Evolutionary conservation across 805 yeast species (phyloP), one percentile per base, ranked within the genome.

Genomic region (Myxozyma kluyveri): DNA sequence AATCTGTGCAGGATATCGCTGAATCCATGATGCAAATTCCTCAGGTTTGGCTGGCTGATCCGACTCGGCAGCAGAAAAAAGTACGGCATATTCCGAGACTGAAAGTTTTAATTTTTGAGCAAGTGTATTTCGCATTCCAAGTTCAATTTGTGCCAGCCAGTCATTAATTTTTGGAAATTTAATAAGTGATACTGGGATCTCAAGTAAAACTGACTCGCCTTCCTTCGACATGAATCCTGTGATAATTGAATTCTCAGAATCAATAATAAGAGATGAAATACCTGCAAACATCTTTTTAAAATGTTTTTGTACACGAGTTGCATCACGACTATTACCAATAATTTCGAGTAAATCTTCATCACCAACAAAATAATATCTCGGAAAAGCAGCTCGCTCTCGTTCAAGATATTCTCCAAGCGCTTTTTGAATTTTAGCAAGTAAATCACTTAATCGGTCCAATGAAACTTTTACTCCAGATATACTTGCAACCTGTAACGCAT

Each of bases 281-380:
- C 91, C 95, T 3, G 80, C 66, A 65, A 86, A 89, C 83, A 89
- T 77, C 62, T 86, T 86, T 42, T 73, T 72, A 45, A 89, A 68
- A 62, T 84, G 89, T 42, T 73, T 75, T 17, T 82, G 81, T 3
- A 83, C 72, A 4, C 73, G 59, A 1, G 42, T 38, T 1, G 79
- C 60, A 57, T 82, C 77, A 3, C 65, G 69, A 0, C 80, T 70
- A 46, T 83, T 77, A 1, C 97, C 96, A 32, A 91, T 77, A 36
- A 91, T 77, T 55, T 88, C 95, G 31, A 91, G 70, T 27, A 91
- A 69, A 65, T 91, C 96, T 54, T 89, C 96, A 65, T 91, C 91
- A 4, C 97, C 96, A 24, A 91, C 70, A 64, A 91, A 90, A 62
- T 84, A 89, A 50, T 89, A 83, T 42, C 97, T 74, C 0, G 96